Evolutionary conservation across 108 stramenopile species (phyloP).

Genomic region (Cyclotella choctawhatcheeana): DNA sequence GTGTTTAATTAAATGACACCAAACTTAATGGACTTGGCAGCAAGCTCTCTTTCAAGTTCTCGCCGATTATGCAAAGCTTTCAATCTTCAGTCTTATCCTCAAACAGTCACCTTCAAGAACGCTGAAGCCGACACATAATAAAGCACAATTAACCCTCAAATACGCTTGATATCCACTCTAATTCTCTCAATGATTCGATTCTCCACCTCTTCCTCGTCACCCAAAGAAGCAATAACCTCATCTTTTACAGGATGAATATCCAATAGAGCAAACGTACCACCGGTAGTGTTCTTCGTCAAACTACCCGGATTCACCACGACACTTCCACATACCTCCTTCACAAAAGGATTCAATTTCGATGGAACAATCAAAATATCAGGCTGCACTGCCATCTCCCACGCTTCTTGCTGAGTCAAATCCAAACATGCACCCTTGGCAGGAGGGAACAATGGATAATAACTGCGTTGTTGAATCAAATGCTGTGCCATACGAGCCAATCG

Average conservation of each 20-base stretch:
- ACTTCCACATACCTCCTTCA: conserved; percentile 63
- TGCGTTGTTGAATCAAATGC: conserved; percentile 91
- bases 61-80: no score
- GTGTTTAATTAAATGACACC: no score
- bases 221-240: conserved; percentile 52
- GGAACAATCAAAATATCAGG: conserved; percentile 95
- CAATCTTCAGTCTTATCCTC: no score
- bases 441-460: conserved; percentile 96
- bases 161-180: conserved; percentile 76
- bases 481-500: conserved; percentile 88
- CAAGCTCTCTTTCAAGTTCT: no score
- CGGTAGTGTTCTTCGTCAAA: conserved; percentile 82
- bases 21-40: no score
- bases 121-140: no score
- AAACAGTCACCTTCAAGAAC: no score
- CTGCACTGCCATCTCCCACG: conserved; percentile 79
- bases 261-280: conserved; percentile 92
- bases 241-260: conserved; percentile 77
- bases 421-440: conserved; percentile 65
- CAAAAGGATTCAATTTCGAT: conserved; percentile 89
- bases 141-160: no score
- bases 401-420: conserved; percentile 78
- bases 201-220: conserved; percentile 47
- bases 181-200: conserved; percentile 67
- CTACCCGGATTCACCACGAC: conserved; percentile 90